These are phyloP conservation scores for Pseudomonodictys pantanalensis DNA, from an alignment of 495 filamentous ascomycete species.

Conservation along the genomic window DNA sequence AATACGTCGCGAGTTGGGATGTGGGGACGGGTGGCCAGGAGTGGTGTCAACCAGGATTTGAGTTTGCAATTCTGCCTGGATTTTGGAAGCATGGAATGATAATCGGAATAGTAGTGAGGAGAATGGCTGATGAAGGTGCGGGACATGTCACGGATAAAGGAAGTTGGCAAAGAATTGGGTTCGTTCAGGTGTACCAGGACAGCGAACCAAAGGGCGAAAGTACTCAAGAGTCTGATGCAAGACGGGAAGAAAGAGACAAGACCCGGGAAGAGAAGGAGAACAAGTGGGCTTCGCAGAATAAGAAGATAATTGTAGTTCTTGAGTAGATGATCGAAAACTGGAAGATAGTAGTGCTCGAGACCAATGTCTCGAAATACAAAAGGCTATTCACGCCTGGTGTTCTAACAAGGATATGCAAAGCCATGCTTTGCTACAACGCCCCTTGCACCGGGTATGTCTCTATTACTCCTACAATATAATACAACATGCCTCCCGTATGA, in stretches of 20 bases:
- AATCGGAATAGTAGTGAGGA: background rate
- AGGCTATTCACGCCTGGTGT: too few species aligned
- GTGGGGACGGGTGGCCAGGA: background rate
- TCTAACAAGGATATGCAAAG: too few species aligned
- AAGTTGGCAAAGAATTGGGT: background rate
- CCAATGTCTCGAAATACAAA: too few species aligned
- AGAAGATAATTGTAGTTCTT: background rate
- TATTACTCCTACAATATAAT: too few species aligned
- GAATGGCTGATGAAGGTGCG: background rate
- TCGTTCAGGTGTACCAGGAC: too few species aligned
- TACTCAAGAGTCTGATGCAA: background rate
- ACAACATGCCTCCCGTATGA: too few species aligned
- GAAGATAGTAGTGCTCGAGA: too few species aligned
- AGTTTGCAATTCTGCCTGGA: background rate
- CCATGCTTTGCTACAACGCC: too few species aligned
- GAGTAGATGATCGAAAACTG: too few species aligned
- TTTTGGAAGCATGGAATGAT: background rate
- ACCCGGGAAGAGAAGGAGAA: background rate
- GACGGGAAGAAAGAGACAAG: background rate
- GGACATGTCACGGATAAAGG: background rate
- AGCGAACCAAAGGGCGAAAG: too few species aligned
- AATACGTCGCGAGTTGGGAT: background rate
- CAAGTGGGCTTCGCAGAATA: too few species aligned
- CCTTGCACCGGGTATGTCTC: too few species aligned
- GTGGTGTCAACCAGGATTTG: background rate